Evolutionary conservation across 345 rosid species (phyloP).

Genomic region (Pugionium cornutum): DNA sequence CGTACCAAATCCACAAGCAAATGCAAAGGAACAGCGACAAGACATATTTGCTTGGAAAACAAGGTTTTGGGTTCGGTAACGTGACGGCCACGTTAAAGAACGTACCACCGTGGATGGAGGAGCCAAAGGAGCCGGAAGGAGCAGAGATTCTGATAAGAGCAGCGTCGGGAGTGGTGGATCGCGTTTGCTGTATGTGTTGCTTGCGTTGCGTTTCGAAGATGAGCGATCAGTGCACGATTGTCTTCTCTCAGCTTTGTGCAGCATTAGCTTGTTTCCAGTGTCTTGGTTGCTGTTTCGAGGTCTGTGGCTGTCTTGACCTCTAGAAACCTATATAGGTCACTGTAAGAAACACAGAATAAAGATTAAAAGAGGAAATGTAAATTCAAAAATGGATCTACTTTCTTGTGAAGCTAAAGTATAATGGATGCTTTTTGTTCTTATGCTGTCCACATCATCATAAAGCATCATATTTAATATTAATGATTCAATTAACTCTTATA

Average conservation of each 20-base stretch:
- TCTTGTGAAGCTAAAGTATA: background rate
- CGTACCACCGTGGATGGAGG: constrained; percentile 60
- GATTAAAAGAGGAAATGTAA: constrained; percentile 18
- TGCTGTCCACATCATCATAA: too few relatives aligned
- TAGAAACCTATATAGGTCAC: background rate
- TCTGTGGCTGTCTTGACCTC: constrained; percentile 52
- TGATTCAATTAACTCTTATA: too few relatives aligned
- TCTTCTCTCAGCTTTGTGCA: constrained; percentile 60
- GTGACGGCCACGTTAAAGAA: constrained; percentile 59
- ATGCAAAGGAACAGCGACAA: constrained; percentile 38
- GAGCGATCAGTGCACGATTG: constrained; percentile 64
- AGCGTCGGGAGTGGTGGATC: constrained; percentile 55
- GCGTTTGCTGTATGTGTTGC: constrained; percentile 84
- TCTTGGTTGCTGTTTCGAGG: constrained; percentile 67
- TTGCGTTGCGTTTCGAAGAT: constrained; percentile 55
- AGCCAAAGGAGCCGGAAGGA: constrained; percentile 52
- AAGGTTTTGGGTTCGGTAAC: constrained; percentile 74
- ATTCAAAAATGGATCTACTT: constrained; percentile 19
- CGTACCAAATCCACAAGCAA: constrained; percentile 40
- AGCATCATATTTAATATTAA: too few relatives aligned
- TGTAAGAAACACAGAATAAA: background rate
- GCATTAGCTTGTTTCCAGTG: constrained; percentile 78
- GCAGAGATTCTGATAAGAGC: constrained; percentile 58
- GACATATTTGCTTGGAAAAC: constrained; percentile 46
- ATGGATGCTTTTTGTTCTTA: too few relatives aligned